Base-by-base conservation (phyloP, 2,329 filamentous ascomycete genomes). In the Chaetomium sp. region DNA sequence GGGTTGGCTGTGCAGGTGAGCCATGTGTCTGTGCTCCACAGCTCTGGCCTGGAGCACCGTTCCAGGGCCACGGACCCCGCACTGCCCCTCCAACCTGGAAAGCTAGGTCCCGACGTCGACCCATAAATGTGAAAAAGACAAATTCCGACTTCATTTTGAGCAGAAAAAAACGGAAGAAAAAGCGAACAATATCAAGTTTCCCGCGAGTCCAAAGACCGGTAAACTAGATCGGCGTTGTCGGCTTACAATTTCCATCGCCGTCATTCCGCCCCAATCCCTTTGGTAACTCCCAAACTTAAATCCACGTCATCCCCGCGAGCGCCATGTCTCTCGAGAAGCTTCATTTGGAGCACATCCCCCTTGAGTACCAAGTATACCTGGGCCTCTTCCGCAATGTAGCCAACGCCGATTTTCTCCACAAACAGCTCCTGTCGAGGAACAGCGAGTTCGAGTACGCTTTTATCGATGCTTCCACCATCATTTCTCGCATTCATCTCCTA, bases 371-470 rank as follows among this genome's bases (percentile, higher is more conserved):
- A 6, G 76, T 96, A 35, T 85, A 94, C 70, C 73, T 89, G 49
- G 85, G 83, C 44, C 74, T 96, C 36, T 96, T 94, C 74, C 80
- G 76, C 27, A 75, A 89, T 68, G 82, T 97, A 55, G 70, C 80
- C 59, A 99, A 99, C 69, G 81, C 90, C 9, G 72, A 80, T 0
- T 91, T 87, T 66, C 77, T 99, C 44, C 86, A 91, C 52, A 78
- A 86, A 63, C 91, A 96, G 73, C 82, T 99, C 5, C 77, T 97
- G n/a, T 80, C 83, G 5, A 88, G 89, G 52, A 96, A 97, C 68
- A 67, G 82, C 9, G 85, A 86, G 7, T 97, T 91, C 65, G 91
- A 97, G 71, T 97, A 97, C 76, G 91, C 91, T 37, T 88, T 99
- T 62, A 81, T 99, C 47, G 92, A 99, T 72, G 91, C 91, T 19